Evolutionary conservation across 345 rosid species (phyloP).

Genomic region (Gossypium anomalum): DNA sequence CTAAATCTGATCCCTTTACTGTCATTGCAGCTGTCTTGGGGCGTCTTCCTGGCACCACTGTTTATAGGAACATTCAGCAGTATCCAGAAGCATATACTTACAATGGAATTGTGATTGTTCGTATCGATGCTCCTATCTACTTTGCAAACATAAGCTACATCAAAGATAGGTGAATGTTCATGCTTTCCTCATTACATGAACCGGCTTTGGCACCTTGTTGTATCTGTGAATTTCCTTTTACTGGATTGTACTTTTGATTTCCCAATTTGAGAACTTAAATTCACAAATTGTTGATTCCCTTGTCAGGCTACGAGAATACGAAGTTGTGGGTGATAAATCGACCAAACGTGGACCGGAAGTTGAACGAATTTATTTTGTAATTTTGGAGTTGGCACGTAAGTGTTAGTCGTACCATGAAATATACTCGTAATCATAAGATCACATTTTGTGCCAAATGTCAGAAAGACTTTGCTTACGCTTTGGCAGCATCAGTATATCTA

Average conservation of each 20-base stretch:
- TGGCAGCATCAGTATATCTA: neutral
- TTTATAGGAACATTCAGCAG: conserved; percentile 82
- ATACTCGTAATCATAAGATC: neutral
- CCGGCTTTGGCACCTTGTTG: neutral
- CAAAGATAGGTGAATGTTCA: conserved; percentile 65
- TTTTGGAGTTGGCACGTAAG: conserved; percentile 97
- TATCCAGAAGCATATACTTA: conserved; percentile 96
- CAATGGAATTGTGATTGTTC: conserved; percentile 87
- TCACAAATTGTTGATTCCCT: conserved; percentile 14
- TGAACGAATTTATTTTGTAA: conserved; percentile 76
- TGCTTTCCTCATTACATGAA: conserved; percentile 12
- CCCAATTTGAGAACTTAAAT: neutral
- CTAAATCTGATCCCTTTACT: neutral
- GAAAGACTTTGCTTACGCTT: neutral
- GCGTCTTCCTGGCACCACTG: conserved; percentile 97
- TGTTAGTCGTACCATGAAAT: conserved; percentile 10
- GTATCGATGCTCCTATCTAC: conserved; percentile 90
- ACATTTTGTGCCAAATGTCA: neutral
- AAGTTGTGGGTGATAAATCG: conserved; percentile 70
- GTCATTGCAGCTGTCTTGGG: conserved; percentile 79
- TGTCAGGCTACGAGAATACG: conserved; percentile 85
- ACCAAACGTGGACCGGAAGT: conserved; percentile 75
- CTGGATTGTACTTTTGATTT: neutral
- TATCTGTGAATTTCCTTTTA: neutral
- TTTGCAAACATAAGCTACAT: conserved; percentile 94